Evolutionary conservation across 805 yeast genomes (phyloP).

Genomic region (Hermanozyma aechmeae): DNA sequence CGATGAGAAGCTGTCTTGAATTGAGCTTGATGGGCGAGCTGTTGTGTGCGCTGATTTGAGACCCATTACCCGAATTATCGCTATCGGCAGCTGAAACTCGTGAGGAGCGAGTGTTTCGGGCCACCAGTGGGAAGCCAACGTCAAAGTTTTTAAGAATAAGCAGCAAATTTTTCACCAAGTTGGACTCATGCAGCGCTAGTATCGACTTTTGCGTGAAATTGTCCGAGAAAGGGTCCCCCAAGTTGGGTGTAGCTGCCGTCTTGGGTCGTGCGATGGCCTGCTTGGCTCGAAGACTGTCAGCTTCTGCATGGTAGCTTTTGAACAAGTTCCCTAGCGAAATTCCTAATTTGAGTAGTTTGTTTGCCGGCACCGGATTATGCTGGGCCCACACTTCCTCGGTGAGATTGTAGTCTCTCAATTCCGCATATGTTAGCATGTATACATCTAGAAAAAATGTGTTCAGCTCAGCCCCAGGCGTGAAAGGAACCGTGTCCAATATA

Average conservation of each 20-base stretch:
- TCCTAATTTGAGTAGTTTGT: conserved; percentile 29
- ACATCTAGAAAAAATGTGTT: conserved; percentile 19
- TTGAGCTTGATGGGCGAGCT: conserved; percentile 31
- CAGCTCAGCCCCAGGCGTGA: conserved; percentile 10
- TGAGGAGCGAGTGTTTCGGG: conserved; percentile 6
- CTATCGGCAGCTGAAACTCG: conserved; percentile 1
- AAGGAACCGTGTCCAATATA: conserved; percentile 26
- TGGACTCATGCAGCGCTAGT: conserved; percentile 15
- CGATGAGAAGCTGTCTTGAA: conserved; percentile 32
- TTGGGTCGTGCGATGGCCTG: too few relatives aligned
- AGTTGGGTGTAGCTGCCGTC: too few relatives aligned
- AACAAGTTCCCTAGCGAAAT: conserved; percentile 33
- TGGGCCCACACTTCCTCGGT: conserved; percentile 9
- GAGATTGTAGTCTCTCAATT: conserved; percentile 13
- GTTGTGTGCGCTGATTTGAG: conserved; percentile 2
- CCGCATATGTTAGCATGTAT: conserved; percentile 17
- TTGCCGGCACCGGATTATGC: conserved; percentile 23
- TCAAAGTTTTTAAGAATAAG: conserved; percentile 30
- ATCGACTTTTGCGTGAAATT: neutral
- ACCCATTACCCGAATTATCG: conserved; percentile 1
- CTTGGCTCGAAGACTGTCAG: too few relatives aligned
- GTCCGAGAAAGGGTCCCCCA: too few relatives aligned
- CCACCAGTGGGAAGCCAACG: conserved; percentile 17
- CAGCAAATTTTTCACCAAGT: conserved; percentile 24
- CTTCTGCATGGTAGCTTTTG: too few relatives aligned